phyloP scores from a whole-genome alignment of 2,329 filamentous ascomycete genomes.

The Colletotrichum cordylinicola region DNA sequence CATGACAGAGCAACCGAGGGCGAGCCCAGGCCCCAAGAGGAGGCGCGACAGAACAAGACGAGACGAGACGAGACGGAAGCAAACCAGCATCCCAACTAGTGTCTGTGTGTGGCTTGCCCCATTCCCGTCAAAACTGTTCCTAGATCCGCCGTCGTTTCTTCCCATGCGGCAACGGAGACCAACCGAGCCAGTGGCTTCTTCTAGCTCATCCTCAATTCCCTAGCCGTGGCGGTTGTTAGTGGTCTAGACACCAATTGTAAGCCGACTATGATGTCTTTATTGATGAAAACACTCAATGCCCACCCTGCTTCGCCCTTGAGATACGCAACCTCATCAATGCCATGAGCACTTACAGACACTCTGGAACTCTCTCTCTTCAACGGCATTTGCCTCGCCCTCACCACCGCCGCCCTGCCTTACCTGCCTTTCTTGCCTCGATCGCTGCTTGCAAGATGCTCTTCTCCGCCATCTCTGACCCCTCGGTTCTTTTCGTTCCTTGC shows the following conservation, averaged over 20 bases:
- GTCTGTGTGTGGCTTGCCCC: conserved; percentile 16
- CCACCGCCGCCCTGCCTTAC: background rate
- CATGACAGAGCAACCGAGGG: conserved; percentile 5
- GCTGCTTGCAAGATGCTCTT: background rate
- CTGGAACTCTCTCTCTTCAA: background rate
- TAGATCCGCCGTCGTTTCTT: conserved; percentile 9
- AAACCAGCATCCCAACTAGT: conserved; percentile 19
- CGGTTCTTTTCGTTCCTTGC: background rate
- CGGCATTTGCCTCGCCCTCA: background rate
- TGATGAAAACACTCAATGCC: conserved; percentile 19
- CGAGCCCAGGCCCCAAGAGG: conserved; percentile 7
- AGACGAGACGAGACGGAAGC: conserved; percentile 23
- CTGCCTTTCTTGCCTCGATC: background rate
- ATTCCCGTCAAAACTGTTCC: conserved; percentile 14
- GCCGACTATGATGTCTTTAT: conserved; percentile 18
- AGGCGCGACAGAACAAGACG: conserved; percentile 17
- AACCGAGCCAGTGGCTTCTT: conserved; percentile 19
- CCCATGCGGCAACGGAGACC: conserved; percentile 21
- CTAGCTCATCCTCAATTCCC: conserved; percentile 9
- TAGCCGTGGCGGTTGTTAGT: conserved; percentile 9
- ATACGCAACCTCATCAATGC: conserved; percentile 4
- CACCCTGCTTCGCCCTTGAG: background rate
- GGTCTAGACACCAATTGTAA: conserved; percentile 12
- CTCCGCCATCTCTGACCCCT: background rate
- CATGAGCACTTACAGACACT: background rate